Conservation (phyloP, 1,284 basidiomycete genomes). For the Tremellales sp. region DNA sequence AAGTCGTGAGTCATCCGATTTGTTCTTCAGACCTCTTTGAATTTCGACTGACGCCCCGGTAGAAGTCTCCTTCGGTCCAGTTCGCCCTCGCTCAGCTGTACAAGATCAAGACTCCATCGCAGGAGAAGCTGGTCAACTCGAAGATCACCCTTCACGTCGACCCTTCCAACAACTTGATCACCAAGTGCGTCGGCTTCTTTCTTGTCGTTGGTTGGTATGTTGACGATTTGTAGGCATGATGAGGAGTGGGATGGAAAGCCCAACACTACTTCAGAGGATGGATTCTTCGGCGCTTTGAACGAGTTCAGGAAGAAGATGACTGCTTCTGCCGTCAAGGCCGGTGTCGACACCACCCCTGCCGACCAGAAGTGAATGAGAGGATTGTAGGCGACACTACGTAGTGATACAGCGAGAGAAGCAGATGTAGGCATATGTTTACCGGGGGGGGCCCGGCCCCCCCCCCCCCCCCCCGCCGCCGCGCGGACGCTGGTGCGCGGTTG, state of each 20-base stretch:
- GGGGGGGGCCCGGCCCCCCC: no score
- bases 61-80: conserved; percentile 40
- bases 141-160: conserved; percentile 37
- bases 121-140: conserved; percentile 30
- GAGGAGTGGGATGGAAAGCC: conserved; percentile 39
- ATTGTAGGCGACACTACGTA: no score
- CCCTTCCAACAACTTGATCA: conserved; percentile 28
- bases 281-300: conserved; percentile 37
- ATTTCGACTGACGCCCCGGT: background rate
- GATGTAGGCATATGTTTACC: no score
- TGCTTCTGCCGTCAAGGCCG: conserved; percentile 25
- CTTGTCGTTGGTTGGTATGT: background rate
- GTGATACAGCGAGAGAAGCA: no score
- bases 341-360: conserved; percentile 26
- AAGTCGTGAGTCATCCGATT: conserved; percentile 21
- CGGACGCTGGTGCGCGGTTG: no score
- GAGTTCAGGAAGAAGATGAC: conserved; percentile 34
- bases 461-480: no score
- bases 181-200: conserved; percentile 14
- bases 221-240: conserved; percentile 23
- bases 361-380: conserved; percentile 24
- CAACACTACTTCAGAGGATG: conserved; percentile 32
- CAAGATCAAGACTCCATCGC: conserved; percentile 20
- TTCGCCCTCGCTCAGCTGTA: conserved; percentile 34
- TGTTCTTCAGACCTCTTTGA: no score